These are phyloP conservation scores for Pyrus bretschneideri DNA, from an alignment of 306 rosid species.

Conservation along the genomic window DNA sequence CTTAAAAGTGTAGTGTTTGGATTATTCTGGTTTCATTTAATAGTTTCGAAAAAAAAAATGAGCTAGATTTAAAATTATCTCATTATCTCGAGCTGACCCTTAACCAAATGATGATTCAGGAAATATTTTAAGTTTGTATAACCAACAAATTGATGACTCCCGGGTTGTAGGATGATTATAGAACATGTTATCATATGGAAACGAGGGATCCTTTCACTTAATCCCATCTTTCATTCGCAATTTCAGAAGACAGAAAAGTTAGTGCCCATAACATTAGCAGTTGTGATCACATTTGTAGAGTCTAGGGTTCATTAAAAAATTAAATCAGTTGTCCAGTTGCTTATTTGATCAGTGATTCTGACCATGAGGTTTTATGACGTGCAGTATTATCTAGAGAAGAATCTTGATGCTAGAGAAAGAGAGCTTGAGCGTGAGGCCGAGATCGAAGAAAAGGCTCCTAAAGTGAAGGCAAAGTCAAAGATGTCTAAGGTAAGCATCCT, in stretches of 20 bases:
- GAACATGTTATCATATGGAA: not conserved
- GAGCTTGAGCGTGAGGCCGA: conserved; percentile 89
- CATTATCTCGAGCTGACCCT: not conserved
- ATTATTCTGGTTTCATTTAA: not conserved
- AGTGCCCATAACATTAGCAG: too few species aligned
- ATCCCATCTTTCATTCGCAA: not conserved
- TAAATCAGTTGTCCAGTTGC: conserved; percentile 1
- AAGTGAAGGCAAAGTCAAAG: conserved; percentile 92
- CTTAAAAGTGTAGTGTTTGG: not conserved
- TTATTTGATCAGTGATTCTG: conserved; percentile 4
- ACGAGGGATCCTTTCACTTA: not conserved
- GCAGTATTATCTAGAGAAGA: conserved; percentile 94
- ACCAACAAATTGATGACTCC: not conserved
- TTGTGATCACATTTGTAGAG: not conserved
- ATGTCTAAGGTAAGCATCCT: conserved; percentile 74
- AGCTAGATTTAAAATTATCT: not conserved
- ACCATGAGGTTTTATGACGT: conserved; percentile 15
- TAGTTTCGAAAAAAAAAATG: not conserved
- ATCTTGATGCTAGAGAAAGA: conserved; percentile 75
- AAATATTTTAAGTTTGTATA: not conserved
- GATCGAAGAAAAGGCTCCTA: conserved; percentile 87
- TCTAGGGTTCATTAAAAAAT: not conserved
- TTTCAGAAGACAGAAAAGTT: not conserved
- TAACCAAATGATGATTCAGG: not conserved
- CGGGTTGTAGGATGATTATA: not conserved